These are phyloP conservation scores for Solanum hybrid DNA, from an alignment of 305 asterid species.

Conservation along the genomic window DNA sequence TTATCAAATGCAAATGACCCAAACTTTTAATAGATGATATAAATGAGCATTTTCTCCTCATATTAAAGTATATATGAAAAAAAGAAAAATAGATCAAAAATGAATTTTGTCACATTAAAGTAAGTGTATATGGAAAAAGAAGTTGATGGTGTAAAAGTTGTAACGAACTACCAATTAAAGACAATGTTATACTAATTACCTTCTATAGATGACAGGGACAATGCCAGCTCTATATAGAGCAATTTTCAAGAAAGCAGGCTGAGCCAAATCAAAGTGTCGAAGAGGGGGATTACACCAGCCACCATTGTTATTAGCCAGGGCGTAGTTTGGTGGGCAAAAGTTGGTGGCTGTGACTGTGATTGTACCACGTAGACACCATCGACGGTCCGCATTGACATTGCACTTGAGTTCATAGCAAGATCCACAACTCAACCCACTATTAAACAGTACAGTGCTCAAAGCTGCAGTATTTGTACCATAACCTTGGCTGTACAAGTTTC, in stretches of 20 bases:
- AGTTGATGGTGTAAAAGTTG: not conserved
- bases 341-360: constrained; percentile 50
- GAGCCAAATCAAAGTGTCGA: constrained; percentile 42
- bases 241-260: constrained; percentile 40
- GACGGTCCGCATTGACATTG: constrained; percentile 18
- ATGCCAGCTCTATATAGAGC: constrained; percentile 41
- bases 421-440: constrained; percentile 45
- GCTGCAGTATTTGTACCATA: constrained; percentile 53
- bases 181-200: constrained; percentile 8
- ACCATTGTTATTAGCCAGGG: constrained; percentile 34
- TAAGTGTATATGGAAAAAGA: not conserved
- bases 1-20: not conserved
- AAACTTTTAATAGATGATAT: too few species aligned
- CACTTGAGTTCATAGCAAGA: constrained; percentile 46
- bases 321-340: constrained; percentile 55
- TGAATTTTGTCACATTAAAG: not conserved
- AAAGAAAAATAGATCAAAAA: not conserved
- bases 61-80: not conserved
- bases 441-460: constrained; percentile 37
- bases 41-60: not conserved
- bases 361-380: constrained; percentile 26
- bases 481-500: constrained; percentile 46
- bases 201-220: constrained; percentile 31
- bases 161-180: not conserved
- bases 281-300: constrained; percentile 63